Conservation (phyloP, 2,329 filamentous ascomycete species). For the Xylaria arbuscula region DNA sequence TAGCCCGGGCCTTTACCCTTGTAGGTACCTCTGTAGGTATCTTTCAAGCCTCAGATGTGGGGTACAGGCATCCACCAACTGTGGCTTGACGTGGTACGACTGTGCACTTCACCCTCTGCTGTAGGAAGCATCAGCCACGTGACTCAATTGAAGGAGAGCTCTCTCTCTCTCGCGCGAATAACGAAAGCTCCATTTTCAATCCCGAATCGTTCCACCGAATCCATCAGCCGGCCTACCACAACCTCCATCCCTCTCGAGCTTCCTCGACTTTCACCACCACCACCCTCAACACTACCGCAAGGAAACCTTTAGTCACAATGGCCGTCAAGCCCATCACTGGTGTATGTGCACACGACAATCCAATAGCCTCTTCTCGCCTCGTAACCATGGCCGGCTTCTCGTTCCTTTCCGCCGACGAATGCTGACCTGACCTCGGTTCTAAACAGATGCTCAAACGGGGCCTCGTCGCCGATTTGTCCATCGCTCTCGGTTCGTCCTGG, state of each 20-base stretch:
- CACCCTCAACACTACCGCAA: slow-evolving; percentile 32
- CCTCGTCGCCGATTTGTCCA: slow-evolving; percentile 66
- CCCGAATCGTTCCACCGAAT: slow-evolving; percentile 37
- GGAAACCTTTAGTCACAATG: slow-evolving; percentile 55
- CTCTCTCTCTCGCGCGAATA: slow-evolving; percentile 33
- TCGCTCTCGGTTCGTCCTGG: slow-evolving; percentile 64
- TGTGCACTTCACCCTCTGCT: neutral
- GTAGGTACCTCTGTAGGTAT: neutral
- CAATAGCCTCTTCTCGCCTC: slow-evolving; percentile 48
- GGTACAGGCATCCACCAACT: neutral
- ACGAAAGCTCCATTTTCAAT: slow-evolving; percentile 39
- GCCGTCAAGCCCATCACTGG: slow-evolving; percentile 68
- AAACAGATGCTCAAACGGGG: slow-evolving; percentile 74
- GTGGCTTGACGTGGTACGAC: neutral
- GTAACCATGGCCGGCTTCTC: slow-evolving; percentile 41
- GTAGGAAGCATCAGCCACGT: slow-evolving; percentile 15
- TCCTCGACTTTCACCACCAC: slow-evolving; percentile 14
- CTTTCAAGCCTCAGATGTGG: neutral
- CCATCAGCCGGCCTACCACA: slow-evolving; percentile 31
- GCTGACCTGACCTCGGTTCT: slow-evolving; percentile 46
- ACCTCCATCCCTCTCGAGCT: slow-evolving; percentile 16
- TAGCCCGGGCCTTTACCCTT: slow-evolving; percentile 16
- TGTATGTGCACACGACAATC: slow-evolving; percentile 58
- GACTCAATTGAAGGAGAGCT: slow-evolving; percentile 25
- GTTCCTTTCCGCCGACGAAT: slow-evolving; percentile 6